Evolutionary conservation across 2,329 filamentous ascomycete species (phyloP).

Genomic region (Drechslerella coelobrocha): DNA sequence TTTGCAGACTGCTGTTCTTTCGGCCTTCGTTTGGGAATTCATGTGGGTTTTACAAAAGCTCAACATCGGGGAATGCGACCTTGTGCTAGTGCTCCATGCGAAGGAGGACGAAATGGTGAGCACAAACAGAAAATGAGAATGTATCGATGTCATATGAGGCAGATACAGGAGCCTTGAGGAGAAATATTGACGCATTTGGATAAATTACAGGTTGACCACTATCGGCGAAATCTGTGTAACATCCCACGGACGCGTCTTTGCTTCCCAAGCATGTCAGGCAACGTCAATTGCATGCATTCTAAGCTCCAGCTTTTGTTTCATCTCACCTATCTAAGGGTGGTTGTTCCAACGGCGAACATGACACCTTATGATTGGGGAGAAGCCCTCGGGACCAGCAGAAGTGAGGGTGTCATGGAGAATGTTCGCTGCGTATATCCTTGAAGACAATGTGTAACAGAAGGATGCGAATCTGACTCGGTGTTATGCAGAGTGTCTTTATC

Average conservation of each 20-base stretch:
- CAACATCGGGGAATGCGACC: conserved; percentile 63
- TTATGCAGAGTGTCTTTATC: conserved; percentile 75
- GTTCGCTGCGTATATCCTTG: conserved; percentile 59
- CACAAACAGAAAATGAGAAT: conserved; percentile 6
- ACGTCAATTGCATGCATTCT: conserved; percentile 82
- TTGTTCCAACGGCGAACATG: conserved; percentile 85
- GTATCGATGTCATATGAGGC: conserved; percentile 20
- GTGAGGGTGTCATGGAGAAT: conserved; percentile 79
- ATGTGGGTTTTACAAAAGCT: conserved; percentile 80
- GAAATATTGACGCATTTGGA: conserved; percentile 45
- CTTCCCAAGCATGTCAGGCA: conserved; percentile 80
- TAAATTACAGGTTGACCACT: conserved; percentile 57
- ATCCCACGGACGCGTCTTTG: conserved; percentile 69
- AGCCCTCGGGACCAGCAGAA: conserved; percentile 56
- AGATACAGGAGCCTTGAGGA: conserved; percentile 21
- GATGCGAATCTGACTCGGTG: conserved; percentile 31
- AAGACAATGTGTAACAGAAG: conserved; percentile 39
- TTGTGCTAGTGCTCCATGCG: conserved; percentile 68
- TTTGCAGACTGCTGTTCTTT: conserved; percentile 78
- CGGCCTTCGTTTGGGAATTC: conserved; percentile 85
- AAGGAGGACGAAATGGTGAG: conserved; percentile 62
- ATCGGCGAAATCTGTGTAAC: conserved; percentile 58
- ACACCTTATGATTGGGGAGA: conserved; percentile 90
- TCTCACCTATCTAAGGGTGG: conserved; percentile 74
- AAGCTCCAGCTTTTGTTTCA: conserved; percentile 93